Evolutionary conservation across 352 stramenopile genomes (phyloP).

Genomic region (Phytophthora kernoviae): DNA sequence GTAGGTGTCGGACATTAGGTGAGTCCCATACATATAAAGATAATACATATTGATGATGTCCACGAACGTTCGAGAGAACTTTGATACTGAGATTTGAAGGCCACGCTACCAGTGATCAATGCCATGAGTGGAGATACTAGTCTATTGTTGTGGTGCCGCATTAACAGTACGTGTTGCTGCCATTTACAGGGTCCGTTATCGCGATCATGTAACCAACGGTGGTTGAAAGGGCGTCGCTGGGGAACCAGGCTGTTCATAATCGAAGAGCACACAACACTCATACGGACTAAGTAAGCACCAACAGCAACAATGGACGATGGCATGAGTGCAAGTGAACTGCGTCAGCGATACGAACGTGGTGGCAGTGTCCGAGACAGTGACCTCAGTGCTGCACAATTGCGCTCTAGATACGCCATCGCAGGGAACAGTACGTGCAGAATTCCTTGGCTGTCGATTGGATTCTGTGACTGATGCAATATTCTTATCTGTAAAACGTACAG

Average conservation of each 20-base stretch:
- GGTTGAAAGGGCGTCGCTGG: not conserved
- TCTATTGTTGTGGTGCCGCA: too few species aligned
- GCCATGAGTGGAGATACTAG: too few species aligned
- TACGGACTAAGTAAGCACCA: slow-evolving; percentile 9
- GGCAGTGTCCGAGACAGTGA: slow-evolving; percentile 77
- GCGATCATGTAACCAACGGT: slow-evolving; percentile 3
- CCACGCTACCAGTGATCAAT: too few species aligned
- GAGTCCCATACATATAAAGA: not conserved
- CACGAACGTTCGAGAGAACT: not conserved
- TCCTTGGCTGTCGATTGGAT: not conserved
- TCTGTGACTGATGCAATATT: not conserved
- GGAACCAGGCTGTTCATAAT: not conserved
- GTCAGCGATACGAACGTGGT: slow-evolving; percentile 74
- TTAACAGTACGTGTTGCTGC: too few species aligned
- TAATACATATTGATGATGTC: slow-evolving; percentile 1
- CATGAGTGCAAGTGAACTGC: slow-evolving; percentile 69
- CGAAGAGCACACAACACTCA: not conserved
- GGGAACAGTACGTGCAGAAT: slow-evolving; percentile 69
- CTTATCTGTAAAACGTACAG: slow-evolving; percentile 26
- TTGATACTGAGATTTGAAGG: too few species aligned
- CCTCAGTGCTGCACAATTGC: slow-evolving; percentile 77
- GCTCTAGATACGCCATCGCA: slow-evolving; percentile 80
- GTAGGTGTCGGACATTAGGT: not conserved
- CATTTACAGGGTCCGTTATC: not conserved
- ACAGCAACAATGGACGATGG: slow-evolving; percentile 53